These are phyloP conservation scores for Globisporangium mamillatum DNA, from an alignment of 352 stramenopile species.

Conservation along the genomic window DNA sequence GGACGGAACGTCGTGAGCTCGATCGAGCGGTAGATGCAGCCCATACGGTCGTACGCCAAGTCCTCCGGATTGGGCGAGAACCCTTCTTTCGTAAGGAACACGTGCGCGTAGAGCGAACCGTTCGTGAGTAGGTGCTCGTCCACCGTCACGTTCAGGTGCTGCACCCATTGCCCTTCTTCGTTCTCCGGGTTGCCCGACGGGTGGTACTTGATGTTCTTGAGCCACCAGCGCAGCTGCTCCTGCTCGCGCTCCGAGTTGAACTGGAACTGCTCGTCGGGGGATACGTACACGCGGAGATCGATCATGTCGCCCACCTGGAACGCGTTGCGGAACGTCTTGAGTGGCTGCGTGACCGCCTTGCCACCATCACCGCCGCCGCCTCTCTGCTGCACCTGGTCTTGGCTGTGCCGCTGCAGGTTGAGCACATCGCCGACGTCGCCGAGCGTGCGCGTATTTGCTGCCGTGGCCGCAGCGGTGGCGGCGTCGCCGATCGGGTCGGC, in stretches of 20 bases:
- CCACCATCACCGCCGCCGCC: not conserved
- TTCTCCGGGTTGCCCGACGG: conserved; percentile 36
- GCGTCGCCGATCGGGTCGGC: conserved; percentile 17
- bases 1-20: conserved; percentile 79
- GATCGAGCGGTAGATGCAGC: conserved; percentile 50
- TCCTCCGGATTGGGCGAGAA: conserved; percentile 69
- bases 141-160: conserved; percentile 68
- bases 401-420: conserved; percentile 15
- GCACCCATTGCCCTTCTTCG: conserved; percentile 49
- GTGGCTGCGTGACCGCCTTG: conserved; percentile 17
- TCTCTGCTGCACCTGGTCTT: not conserved
- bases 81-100: conserved; percentile 77
- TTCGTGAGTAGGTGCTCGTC: conserved; percentile 68
- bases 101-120: conserved; percentile 80
- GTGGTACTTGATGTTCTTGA: conserved; percentile 58
- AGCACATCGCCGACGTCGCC: conserved; percentile 7
- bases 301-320: conserved; percentile 53
- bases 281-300: conserved; percentile 70
- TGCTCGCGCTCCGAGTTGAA: conserved; percentile 51
- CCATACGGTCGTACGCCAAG: conserved; percentile 50
- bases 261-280: conserved; percentile 36
- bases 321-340: conserved; percentile 43
- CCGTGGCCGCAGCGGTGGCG: not conserved
- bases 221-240: conserved; percentile 57
- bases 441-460: not conserved